Base-by-base conservation (phyloP, 129 eudicot species). In the Chrysanthemum seticuspe region DNA sequence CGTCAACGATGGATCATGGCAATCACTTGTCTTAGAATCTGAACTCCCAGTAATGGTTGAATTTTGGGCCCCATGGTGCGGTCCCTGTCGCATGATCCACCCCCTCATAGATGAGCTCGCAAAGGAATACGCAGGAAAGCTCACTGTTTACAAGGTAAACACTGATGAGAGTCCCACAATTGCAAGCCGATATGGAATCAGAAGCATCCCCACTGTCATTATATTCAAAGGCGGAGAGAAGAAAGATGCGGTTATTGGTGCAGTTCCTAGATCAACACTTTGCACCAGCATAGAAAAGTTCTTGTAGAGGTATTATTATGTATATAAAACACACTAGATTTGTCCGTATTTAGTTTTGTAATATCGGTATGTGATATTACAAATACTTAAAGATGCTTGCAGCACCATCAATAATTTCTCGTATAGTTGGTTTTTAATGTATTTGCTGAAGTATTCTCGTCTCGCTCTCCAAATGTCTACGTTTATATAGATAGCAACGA, bases 11-110 rank as follows among this genome's bases (percentile, higher is more conserved):
- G 72, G 79, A 45, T 52, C 76, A 10, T 92, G 96, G 96, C 81
- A 92, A 71, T 76, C 88, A 45, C 87, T 71, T 36, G 96, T 92
- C 15, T 71, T 92, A 11, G 89, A 89, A 67, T 75, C 80, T 52
- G 76, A 58, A 8, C 44, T 67, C 27, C 90, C 98, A 0, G 97
- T 94, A 29, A 48, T 94, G 78, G 98, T 94, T 51, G 98, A 94
- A 44, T 94, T 94, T 68, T 94, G 98, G 98, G 98, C 98, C 11
- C 98, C 98, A 14, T 93, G 98, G 98, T 93, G 98, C 15, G 98
- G 98, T 2, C 98, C 98, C 3, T 94, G 98, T 83, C 89, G 92
- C 56, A 94, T 94, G 90, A 87, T 94, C 79, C 95, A 83, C 74
- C 96, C 98, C 0, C 80, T 88, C 40, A 86, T 94, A n/a, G 92